phyloP scores from a whole-genome alignment of 306 rosid species.

The Cicer yamashitae region DNA sequence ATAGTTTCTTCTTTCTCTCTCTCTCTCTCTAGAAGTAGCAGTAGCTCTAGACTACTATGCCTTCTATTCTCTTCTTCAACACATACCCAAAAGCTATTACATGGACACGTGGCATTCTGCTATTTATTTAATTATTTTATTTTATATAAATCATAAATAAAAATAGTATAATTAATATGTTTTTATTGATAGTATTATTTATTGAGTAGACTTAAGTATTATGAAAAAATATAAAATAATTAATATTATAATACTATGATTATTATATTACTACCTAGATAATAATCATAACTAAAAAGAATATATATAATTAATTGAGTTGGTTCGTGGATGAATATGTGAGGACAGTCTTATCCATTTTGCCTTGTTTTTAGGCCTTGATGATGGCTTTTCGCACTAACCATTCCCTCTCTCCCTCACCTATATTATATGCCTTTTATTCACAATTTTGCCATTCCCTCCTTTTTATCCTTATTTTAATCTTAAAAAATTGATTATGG shows the following conservation, averaged over 20 bases:
- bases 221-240: too few relatives aligned
- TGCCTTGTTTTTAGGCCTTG: constrained; percentile 9
- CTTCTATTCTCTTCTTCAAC: constrained; percentile 46
- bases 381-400: constrained; percentile 47
- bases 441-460: constrained; percentile 26
- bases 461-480: too few relatives aligned
- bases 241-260: too few relatives aligned
- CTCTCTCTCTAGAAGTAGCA: constrained; percentile 17
- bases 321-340: constrained; percentile 19
- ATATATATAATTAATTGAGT: not conserved
- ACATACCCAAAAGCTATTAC: not conserved
- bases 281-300: too few relatives aligned
- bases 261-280: too few relatives aligned
- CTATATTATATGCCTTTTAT: not conserved
- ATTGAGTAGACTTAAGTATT: too few relatives aligned
- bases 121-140: constrained; percentile 9
- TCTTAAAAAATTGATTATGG: too few relatives aligned
- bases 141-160: not conserved
- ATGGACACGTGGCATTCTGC: constrained; percentile 58
- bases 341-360: constrained; percentile 40
- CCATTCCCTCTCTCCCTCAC: not conserved
- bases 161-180: too few relatives aligned
- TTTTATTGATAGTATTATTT: too few relatives aligned
- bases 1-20: constrained; percentile 2
- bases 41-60: not conserved